phyloP scores from a whole-genome alignment of 1,139 yeast genomes.

The Magnusiomyces tetraspermus region DNA sequence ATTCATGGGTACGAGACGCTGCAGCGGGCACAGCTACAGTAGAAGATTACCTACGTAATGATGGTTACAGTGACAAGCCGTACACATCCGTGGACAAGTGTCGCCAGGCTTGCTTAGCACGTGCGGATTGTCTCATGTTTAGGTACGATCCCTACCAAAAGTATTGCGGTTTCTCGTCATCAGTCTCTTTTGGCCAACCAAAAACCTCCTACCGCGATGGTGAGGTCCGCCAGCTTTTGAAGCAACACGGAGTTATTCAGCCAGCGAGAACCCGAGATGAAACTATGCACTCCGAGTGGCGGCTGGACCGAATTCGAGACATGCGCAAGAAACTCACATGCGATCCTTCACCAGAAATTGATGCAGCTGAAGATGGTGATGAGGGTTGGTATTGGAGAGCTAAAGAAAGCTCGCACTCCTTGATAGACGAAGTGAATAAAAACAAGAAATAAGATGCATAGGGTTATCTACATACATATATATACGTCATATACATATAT shows the following conservation, averaged over 20 bases:
- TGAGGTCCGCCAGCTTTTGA: conserved; percentile 6
- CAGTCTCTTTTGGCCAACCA: conserved; percentile 26
- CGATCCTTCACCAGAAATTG: conserved; percentile 19
- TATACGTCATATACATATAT: no score
- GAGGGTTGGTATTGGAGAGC: conserved; percentile 31
- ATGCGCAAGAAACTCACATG: conserved; percentile 23
- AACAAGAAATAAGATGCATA: neutral
- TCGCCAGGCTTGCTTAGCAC: conserved; percentile 21
- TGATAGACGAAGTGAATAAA: neutral
- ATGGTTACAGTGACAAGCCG: conserved; percentile 13
- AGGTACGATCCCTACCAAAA: conserved; percentile 26
- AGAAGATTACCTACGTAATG: conserved; percentile 12
- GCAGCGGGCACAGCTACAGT: conserved; percentile 9
- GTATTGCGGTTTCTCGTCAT: conserved; percentile 26
- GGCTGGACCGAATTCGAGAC: conserved; percentile 13
- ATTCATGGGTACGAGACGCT: conserved; percentile 17
- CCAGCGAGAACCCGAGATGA: conserved; percentile 6
- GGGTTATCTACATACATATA: no score
- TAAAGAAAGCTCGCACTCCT: conserved; percentile 5
- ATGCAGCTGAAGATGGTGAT: conserved; percentile 23
- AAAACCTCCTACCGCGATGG: conserved; percentile 16
- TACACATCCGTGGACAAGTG: conserved; percentile 22
- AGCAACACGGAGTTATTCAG: conserved; percentile 10
- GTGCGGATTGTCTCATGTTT: conserved; percentile 25
- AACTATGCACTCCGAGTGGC: conserved; percentile 14